Evolutionary conservation across 2,329 filamentous ascomycete genomes (phyloP).

Genomic region (Alternaria angustiovoidea): DNA sequence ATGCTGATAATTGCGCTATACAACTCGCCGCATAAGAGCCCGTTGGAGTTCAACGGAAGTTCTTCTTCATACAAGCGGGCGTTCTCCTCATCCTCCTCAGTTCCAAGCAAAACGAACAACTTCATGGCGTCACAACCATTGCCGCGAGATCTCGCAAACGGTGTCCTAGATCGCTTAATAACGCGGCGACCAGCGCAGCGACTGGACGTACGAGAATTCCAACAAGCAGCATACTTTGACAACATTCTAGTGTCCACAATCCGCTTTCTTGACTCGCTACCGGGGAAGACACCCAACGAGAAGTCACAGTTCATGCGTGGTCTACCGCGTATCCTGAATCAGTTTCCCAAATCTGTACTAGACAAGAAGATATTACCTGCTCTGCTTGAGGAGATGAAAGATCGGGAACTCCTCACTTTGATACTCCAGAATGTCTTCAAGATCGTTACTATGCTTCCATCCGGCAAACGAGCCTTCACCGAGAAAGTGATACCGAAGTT

Average conservation of each 20-base stretch:
- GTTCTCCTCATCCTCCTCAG: constrained; percentile 78
- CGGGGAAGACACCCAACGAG: constrained; percentile 88
- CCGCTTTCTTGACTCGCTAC: constrained; percentile 88
- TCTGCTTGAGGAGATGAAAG: constrained; percentile 91
- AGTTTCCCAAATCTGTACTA: constrained; percentile 91
- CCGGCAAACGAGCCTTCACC: constrained; percentile 77
- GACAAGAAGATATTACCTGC: constrained; percentile 94
- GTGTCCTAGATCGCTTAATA: constrained; percentile 84
- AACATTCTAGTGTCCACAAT: constrained; percentile 97
- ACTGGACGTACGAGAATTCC: constrained; percentile 88
- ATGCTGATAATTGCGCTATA: constrained; percentile 89
- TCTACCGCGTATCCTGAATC: constrained; percentile 83
- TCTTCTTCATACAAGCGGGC: constrained; percentile 84
- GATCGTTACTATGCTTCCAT: constrained; percentile 79
- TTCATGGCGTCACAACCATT: constrained; percentile 82
- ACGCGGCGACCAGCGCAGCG: constrained; percentile 87
- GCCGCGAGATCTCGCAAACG: constrained; percentile 76
- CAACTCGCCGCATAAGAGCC: constrained; percentile 91
- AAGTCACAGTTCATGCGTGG: constrained; percentile 93
- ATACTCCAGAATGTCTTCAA: constrained; percentile 93
- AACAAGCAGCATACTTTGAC: constrained; percentile 95
- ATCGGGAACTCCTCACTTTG: constrained; percentile 82
- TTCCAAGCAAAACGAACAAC: constrained; percentile 82
- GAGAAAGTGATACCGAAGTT: constrained; percentile 87
- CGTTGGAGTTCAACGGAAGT: constrained; percentile 82